phyloP scores from a whole-genome alignment of 176 grass and related monocot genomes.

The Aechmea fasciata region DNA sequence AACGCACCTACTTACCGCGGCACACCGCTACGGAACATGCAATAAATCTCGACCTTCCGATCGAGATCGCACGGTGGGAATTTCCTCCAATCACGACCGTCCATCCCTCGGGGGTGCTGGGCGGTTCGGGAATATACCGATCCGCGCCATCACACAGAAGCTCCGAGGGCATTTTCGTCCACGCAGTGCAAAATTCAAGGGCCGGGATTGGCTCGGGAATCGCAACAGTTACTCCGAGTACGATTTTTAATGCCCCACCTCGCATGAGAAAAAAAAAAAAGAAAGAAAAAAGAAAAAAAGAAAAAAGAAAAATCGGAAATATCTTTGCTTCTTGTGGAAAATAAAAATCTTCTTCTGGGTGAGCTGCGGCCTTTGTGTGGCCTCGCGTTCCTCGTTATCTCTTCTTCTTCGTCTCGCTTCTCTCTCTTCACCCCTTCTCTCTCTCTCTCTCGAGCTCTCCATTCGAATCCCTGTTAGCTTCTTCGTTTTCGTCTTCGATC shows the following conservation, averaged over 20 bases:
- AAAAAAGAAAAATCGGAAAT: background rate
- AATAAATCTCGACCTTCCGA: no score
- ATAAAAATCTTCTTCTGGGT: conserved; percentile 27
- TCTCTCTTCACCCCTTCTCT: background rate
- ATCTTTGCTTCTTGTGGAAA: background rate
- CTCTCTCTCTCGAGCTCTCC: background rate
- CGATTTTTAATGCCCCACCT: background rate
- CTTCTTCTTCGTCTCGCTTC: conserved; percentile 26
- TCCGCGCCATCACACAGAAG: no score
- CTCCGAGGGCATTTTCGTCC: no score
- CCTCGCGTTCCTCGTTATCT: conserved; percentile 81
- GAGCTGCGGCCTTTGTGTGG: conserved; percentile 61
- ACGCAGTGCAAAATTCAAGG: no score
- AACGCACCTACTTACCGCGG: no score
- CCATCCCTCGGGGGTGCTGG: no score
- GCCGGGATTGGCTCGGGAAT: no score
- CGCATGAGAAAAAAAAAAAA: background rate
- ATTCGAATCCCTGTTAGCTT: conserved; percentile 8
- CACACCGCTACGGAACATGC: no score
- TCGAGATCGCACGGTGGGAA: no score
- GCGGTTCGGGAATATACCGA: no score
- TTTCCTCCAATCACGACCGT: no score
- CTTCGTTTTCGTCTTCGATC: background rate
- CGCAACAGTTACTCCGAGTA: no score
- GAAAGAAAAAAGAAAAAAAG: background rate